Evolutionary conservation across 305 asterid genomes (phyloP).

Genomic region (Fraxinus xanthoxyloides): DNA sequence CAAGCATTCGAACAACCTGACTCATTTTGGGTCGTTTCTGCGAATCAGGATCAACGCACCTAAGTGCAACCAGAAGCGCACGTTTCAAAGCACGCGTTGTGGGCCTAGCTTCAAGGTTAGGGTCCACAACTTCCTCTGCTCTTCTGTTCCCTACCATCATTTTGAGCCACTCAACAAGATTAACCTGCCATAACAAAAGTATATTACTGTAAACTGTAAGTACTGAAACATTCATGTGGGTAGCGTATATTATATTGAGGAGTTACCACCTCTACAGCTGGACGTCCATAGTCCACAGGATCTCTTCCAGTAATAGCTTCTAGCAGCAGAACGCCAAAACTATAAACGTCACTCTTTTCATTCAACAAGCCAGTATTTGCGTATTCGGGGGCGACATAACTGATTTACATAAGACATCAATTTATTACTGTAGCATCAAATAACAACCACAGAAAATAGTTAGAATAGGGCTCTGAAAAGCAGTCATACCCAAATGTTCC

Average conservation of each 20-base stretch:
- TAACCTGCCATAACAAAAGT: constrained; percentile 52
- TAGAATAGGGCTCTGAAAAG: constrained; percentile 2
- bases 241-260: not conserved
- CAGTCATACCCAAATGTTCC: constrained; percentile 87
- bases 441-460: not conserved
- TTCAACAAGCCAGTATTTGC: constrained; percentile 90
- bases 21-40: constrained; percentile 95
- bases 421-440: not conserved
- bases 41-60: constrained; percentile 94
- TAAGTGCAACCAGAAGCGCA: constrained; percentile 81
- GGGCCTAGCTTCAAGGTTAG: constrained; percentile 66
- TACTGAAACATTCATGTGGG: not conserved
- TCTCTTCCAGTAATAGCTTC: constrained; percentile 92
- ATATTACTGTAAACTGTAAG: too few relatives aligned
- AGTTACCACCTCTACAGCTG: constrained; percentile 27
- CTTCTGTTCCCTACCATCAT: constrained; percentile 89
- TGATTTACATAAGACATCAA: constrained; percentile 29
- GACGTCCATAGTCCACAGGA: constrained; percentile 92
- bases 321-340: constrained; percentile 84
- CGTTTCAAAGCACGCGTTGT: constrained; percentile 77
- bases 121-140: constrained; percentile 94
- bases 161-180: constrained; percentile 98
- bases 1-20: constrained; percentile 89
- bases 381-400: constrained; percentile 96
- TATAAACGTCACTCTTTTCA: constrained; percentile 89